These are phyloP conservation scores for Barnettozyma populi DNA, from an alignment of 805 yeast genomes.

Conservation along the genomic window DNA sequence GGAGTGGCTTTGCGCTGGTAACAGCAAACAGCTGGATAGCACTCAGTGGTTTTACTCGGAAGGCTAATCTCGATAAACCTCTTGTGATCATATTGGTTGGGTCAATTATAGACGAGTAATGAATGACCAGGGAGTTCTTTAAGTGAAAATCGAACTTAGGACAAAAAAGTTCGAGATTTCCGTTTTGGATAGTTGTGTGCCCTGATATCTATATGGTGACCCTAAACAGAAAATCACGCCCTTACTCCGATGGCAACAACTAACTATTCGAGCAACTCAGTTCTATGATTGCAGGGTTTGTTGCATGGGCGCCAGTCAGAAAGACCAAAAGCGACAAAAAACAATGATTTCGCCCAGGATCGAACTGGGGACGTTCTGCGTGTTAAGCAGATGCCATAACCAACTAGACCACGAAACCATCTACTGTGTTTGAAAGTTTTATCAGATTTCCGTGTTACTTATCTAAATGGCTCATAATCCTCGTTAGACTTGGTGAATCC, in stretches of 20 bases:
- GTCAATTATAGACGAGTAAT: background rate
- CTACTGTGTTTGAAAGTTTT: constrained; percentile 7
- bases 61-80: background rate
- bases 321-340: too few species aligned
- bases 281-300: too few species aligned
- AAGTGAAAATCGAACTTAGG: too few species aligned
- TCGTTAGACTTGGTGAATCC: too few species aligned
- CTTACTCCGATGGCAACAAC: too few species aligned
- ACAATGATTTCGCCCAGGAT: constrained; percentile 97
- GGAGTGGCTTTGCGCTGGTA: background rate
- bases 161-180: too few species aligned
- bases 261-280: too few species aligned
- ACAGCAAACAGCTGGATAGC: background rate
- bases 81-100: constrained; percentile 1
- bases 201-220: too few species aligned
- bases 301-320: too few species aligned
- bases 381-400: constrained; percentile 99
- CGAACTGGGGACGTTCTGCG: constrained; percentile 99
- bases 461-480: too few species aligned
- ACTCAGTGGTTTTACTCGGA: background rate
- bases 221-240: too few species aligned
- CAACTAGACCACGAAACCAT: constrained; percentile 98
- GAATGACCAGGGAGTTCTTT: background rate
- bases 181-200: too few species aligned
- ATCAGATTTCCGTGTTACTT: background rate